Base-by-base conservation (phyloP, 495 filamentous ascomycete genomes). In the Aspergillus leporis region DNA sequence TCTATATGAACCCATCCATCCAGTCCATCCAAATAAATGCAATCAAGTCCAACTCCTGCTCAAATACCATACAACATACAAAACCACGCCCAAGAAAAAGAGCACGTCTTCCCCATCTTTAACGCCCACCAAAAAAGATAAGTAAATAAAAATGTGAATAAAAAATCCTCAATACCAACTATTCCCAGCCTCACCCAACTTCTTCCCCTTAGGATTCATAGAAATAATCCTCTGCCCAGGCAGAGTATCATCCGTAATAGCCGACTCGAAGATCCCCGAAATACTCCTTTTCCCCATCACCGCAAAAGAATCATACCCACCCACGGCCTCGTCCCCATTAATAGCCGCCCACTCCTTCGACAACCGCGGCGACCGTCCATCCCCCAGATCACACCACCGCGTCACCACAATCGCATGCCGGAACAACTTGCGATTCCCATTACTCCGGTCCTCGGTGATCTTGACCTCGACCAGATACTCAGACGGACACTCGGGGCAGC, bases 391-490 rank as follows among this genome's bases (percentile, higher is more conserved):
- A 58, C 71, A 77, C 84, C 84, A 87, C 22, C 82, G 66, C 18
- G 82, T 87, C 16, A 87, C 81, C n/a, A 81, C 72, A 53, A 87
- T 77, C 8, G 79, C 78, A 57, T 85, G 83, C 60, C 75, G 82
- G 69, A 87, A 87, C 19, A 67, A 64, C 5, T 65, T 41, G 5
- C 51, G 56, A 8, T 53, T 45, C 16, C 56, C 50, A 34, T 62
- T 53, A 22, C 62, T 59, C 36, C 62, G 70, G 59, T 87, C 81
- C 64, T 85, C 83, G 2, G 76, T 68, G 43, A 85, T 66, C 34
- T 81, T 82, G 10, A 85, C 60, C 63, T 87, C 83, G 55, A 85
- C 70, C 25, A 85, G 69, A 59, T 87, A 87, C 64, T 87, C 84
- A 0, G 80, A 77, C 9, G 84, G 82, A 72, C 84, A 87, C 53